Evolutionary conservation across 805 yeast genomes (phyloP), one percentile per base, ranked within the genome.

Genomic region (Candida ficus): DNA sequence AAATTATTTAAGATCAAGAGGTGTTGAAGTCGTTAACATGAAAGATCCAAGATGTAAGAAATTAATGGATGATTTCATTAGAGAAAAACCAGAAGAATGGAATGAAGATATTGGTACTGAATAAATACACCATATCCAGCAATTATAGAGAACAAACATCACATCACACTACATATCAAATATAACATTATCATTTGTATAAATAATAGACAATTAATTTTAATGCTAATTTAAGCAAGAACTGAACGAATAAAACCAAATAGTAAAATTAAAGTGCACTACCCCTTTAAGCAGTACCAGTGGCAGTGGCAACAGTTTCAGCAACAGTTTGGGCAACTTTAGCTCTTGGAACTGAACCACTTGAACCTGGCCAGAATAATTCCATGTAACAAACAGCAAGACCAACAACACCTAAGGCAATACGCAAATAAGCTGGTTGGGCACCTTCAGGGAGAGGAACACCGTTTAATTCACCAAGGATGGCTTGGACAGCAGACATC

Each of bases 51-150:
- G 75, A 48, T 85, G 93, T 57, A 78, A 78, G 57, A 70, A 71
- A 13, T 59, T 93, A 47, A 85, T 93, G 95, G 68, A 70, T 39
- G 72, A 77, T 48, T 91, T 90, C 59, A 91, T 91, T 49, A 64
- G 67, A 42, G 89, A 84, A 54, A 74, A 79, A 45, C 91, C 91
- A n/a, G 68, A 70, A 38, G 84, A 78, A 44, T 85, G 95, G 95
- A 68, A 68, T 56, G 95, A 85, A 63, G 95, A 85, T 56, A 85
- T 85, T 52, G 95, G 93, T 12, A 53, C 56, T 14, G 60, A 55
- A 33, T 55, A 43, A 62, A 29, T 13, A 9, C n/a, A n/a, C n/a
- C n/a, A n/a, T n/a, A n/a, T n/a, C n/a, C n/a, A n/a, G 11, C 26
- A 23, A 23, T 23, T 23, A 31, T 13, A n/a, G n/a, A n/a, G n/a